Conservation (phyloP, 1,139 yeast genomes). For the Geotrichum cucujoidarum region DNA sequence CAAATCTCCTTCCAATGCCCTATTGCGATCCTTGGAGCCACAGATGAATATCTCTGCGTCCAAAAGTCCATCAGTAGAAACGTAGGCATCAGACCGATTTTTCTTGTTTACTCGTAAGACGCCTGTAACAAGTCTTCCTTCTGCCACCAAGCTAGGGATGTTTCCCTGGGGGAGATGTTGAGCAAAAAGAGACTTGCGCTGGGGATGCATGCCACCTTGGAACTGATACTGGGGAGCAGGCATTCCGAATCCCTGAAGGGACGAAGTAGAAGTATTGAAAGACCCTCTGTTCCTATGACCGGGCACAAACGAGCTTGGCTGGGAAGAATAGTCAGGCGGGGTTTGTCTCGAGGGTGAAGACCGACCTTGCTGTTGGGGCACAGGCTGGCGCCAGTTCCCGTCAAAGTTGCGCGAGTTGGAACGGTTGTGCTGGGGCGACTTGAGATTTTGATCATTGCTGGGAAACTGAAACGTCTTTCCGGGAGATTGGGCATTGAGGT, state of each 20-base stretch:
- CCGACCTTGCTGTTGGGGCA: constrained; percentile 26
- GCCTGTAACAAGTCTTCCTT: constrained; percentile 90
- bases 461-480: constrained; percentile 44
- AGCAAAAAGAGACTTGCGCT: constrained; percentile 85
- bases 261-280: constrained; percentile 61
- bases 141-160: constrained; percentile 80
- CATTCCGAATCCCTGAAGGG: constrained; percentile 38
- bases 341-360: constrained; percentile 21
- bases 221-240: constrained; percentile 19
- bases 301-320: constrained; percentile 56
- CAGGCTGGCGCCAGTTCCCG: constrained; percentile 36
- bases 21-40: constrained; percentile 97
- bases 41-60: constrained; percentile 97
- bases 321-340: constrained; percentile 23
- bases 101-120: constrained; percentile 89
- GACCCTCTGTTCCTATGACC: constrained; percentile 77
- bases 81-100: constrained; percentile 95
- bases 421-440: constrained; percentile 37
- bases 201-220: constrained; percentile 37
- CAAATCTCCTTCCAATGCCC: constrained; percentile 93
- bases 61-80: constrained; percentile 87
- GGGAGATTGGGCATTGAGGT: constrained; percentile 30
- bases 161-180: constrained; percentile 94
- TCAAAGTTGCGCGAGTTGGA: constrained; percentile 52
- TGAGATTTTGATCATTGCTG: neutral